Evolutionary conservation across 371 early-diverging fungal species (phyloP), one percentile per base, ranked within the genome.

Genomic region (Rhizopus microsporus): DNA sequence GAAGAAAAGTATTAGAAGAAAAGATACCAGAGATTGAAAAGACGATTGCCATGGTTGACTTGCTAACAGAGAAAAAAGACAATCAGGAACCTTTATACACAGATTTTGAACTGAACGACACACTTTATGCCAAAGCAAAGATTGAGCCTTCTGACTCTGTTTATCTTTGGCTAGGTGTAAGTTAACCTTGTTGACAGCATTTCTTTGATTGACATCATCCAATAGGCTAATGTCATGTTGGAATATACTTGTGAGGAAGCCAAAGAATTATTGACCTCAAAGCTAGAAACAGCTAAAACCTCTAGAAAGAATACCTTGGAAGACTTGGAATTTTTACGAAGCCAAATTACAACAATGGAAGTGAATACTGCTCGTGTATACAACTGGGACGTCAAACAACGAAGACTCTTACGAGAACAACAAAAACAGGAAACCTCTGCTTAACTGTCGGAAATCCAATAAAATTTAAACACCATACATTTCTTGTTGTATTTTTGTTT

Each of bases 271-370:
- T 77, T 98, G 34, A 58, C 74, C 13, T 78, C 85, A 35, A 98
- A 98, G 65, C 73, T 92, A 10, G 66, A 56, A 0, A 84, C 86
- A 16, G 96, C 96, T n/a, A 77, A 84, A 49, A 83, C 65, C 17
- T 86, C 86, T 49, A 64, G 91, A 57, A 70, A 74, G 59, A 87
- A 93, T 51, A 83, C 93, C 0, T 75, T 85, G 9, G 96, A 96
- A 68, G 98, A 98, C 72, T 77, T 95, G n/a, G 92, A 91, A 66
- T 98, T 92, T 62, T 70, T 98, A 72, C 80, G 95, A 60, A 93
- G 93, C 59, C 97, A 98, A 75, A 94, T 97, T 67, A 98, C 98
- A 3, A 96, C 96, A 30, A 95, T 97, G 93, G 98, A 98, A 78
- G 98, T 98, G 79, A 98, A 97, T 82, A 93, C 90, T 38, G 96